Evolutionary conservation across 2,329 filamentous ascomycete genomes (phyloP), one percentile per base, ranked within the genome.

Genomic region (Diaporthe ampelina): DNA sequence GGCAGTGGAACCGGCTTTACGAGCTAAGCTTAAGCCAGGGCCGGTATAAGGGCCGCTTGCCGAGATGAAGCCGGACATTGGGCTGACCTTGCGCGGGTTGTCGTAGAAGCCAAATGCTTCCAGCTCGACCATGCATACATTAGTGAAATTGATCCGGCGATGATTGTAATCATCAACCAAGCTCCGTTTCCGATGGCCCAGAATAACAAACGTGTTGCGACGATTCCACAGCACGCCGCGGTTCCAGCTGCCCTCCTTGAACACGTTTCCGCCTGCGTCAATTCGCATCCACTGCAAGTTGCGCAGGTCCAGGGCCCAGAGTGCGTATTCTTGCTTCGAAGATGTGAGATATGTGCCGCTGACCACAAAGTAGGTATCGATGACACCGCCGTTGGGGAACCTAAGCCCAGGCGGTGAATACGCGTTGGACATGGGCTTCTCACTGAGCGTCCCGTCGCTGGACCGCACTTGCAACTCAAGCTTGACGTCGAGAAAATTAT

Each of bases 81-180:
- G 94, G 6, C 91, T 87, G 0, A 89, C 91, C 81, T 93, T 94
- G 77, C 95, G 91, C 15, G 97, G 95, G 81, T 98, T 99, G 81
- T 98, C 96, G 82, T 98, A 98, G 57, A 99, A 92, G 1, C 97
- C 97, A 85, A 98, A 99, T 0, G 97, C 95, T 81, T 99, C 97
- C 15, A 99, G 88, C 83, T 99, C 97, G 11, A 99, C 96, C 88
- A 98, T 94, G 82, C 97, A 98, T 37, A 98, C 92, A 80, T 99
- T 97, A 13, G 94, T 94, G 82, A 98, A 99, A 83, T 99, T 99
- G 84, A 99, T 97, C 35, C 97, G 93, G 15, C 97, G 93, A 80
- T 98, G 97, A 81, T 98, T 98, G 84, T 99, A 99, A 83, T 99
- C 97, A 78, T 99, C 96, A 0, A 98, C 96, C 43, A 99, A 88